Evolutionary conservation across 2,329 filamentous ascomycete genomes (phyloP), one percentile per base, ranked within the genome.

Genomic region (Raffaelea albimanens): DNA sequence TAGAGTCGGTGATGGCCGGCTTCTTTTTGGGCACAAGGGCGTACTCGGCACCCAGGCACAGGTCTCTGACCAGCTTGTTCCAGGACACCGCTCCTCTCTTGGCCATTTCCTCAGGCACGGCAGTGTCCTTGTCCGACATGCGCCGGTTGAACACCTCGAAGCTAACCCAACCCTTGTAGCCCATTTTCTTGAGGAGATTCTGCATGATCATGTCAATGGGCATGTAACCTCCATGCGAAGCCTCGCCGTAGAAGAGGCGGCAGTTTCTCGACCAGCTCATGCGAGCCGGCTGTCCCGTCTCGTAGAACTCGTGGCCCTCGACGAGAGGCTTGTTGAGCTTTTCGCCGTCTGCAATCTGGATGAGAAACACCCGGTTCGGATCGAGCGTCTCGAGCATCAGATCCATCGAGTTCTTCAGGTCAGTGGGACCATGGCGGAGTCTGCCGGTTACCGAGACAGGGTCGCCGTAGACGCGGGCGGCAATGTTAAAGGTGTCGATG

Each of bases 241-340:
- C 62, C 55, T 83, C 78, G 47, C 76, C 77, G 36, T 79, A 72
- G 56, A 81, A 83, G 0, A 80, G 59, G 9, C 80, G 66, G 41
- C 74, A 78, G 56, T 82, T 82, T 21, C 79, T 64, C 31, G 74
- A 78, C 80, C 80, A 83, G 44, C 67, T 78, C 79, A 83, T 82
- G 3, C 76, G 64, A 2, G 74, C 55, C n/a, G 70, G 72, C 57
- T 81, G 76, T 1, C 65, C 69, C 0, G 67, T 59, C 2, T 71
- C 67, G 59, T 79, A 71, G 52, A 75, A 80, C 14, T 66, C 59
- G 56, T 83, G 78, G 0, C 65, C 68, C 11, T 67, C 57, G 8
- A 68, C 54, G 20, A 83, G 56, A 0, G 78, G 77, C 3, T 58
- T 53, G 4, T 59, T 53, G 9, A 82, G 61, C 5, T 68, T 63